Evolutionary conservation across 495 filamentous ascomycete species (phyloP), one percentile per base, ranked within the genome.

Genomic region (Hyaloscypha bicolor): DNA sequence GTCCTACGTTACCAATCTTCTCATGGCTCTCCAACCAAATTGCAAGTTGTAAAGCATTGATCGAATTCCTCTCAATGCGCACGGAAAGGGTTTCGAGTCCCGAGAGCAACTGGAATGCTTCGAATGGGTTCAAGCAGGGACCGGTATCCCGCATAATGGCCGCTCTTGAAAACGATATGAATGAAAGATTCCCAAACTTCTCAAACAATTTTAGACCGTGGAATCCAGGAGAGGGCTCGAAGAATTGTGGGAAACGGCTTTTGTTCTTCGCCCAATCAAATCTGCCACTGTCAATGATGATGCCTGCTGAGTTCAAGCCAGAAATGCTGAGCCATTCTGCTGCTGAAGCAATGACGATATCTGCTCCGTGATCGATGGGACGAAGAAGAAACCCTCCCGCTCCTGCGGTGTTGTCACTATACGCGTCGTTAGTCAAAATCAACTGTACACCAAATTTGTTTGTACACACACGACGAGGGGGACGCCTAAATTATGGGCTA

Each of bases 301-400:
- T 85, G 51, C 95, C 94, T 35, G 85, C 94, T 68, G 97, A 91
- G 9, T 94, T 97, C 39, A 94, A 97, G 48, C 94, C 94, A 76
- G 97, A 95, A 37, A 95, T 95, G 48, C 94, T 95, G 59, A 99
- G 97, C 94, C 94, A 99, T 79, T 98, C 97, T 21, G 94, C 97
- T 12, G 95, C 94, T 42, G 90, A 93, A 81, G 97, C 93, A 19
- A 97, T 91, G 58, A 98, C 86, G 63, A 98, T 97, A 71, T 98
- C 95, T 62, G 90, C 91, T 66, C 95, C 95, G 76, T 96, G 90
- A 6, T 95, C 90, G 72, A 99, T 94, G 22, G 95, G 95, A 1
- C 91, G 88, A 65, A 87, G 81, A 73, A 93, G 93, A 83, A 91
- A 97, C 32, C 94, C 95, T 62, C 95, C 95, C 12, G 94, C 95